Percentiles rank a stretch among this genome's conserved stretches.
Evolutionary conservation across 1,284 basidiomycete genomes (phyloP).

Genomic region (Puccinia brachypodii): DNA sequence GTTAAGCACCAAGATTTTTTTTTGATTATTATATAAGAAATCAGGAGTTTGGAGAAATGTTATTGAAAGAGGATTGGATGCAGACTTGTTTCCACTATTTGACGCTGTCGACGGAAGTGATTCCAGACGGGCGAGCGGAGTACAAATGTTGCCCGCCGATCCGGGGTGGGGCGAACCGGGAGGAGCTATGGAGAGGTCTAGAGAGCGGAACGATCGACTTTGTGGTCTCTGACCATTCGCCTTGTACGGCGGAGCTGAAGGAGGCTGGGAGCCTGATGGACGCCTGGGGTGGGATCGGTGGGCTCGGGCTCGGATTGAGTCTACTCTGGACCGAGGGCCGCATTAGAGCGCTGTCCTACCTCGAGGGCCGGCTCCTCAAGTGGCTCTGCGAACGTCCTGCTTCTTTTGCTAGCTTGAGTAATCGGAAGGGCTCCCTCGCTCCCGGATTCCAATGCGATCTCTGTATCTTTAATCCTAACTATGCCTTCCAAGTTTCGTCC

Average conservation of each 20-base stretch:
- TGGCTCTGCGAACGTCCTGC: slow-evolving; percentile 75
- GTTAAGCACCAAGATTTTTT: not conserved
- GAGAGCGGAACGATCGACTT: slow-evolving; percentile 78
- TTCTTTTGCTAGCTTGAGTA: slow-evolving; percentile 69
- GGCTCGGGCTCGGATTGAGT: slow-evolving; percentile 80
- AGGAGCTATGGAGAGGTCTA: slow-evolving; percentile 75
- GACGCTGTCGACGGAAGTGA: slow-evolving; percentile 56
- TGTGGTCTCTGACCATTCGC: slow-evolving; percentile 90
- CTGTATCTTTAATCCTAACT: slow-evolving; percentile 75
- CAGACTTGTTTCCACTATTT: slow-evolving; percentile 58
- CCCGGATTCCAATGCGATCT: slow-evolving; percentile 80
- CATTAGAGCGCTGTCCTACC: slow-evolving; percentile 59
- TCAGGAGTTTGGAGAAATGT: not conserved
- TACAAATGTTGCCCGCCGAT: slow-evolving; percentile 97
- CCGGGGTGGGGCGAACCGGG: slow-evolving; percentile 69
- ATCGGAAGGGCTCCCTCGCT: slow-evolving; percentile 69
- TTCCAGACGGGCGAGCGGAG: slow-evolving; percentile 70
- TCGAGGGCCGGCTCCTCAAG: slow-evolving; percentile 67
- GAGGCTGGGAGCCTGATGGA: slow-evolving; percentile 66
- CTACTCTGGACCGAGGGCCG: slow-evolving; percentile 77
- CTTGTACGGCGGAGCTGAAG: slow-evolving; percentile 79
- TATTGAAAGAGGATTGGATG: slow-evolving; percentile 50
- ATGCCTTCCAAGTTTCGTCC: slow-evolving; percentile 60
- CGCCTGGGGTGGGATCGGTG: slow-evolving; percentile 90
- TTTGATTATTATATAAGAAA: not conserved